These are phyloP conservation scores for Phytophthora capsici DNA, from an alignment of 352 stramenopile species.

Conservation along the genomic window DNA sequence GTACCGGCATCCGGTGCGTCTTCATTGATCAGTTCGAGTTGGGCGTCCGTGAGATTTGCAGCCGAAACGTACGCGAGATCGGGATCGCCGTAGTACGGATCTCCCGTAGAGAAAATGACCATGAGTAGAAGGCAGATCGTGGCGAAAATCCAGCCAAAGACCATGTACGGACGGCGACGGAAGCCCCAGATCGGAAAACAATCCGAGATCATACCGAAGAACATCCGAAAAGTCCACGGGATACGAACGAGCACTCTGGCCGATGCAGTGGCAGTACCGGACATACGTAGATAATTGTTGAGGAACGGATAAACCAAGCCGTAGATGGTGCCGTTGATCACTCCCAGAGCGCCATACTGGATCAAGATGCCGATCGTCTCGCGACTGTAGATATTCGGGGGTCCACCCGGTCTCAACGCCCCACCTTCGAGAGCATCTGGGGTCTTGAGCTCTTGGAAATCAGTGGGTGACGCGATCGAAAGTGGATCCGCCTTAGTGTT, in stretches of 20 bases:
- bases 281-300: conserved; percentile 48
- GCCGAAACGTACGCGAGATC: conserved; percentile 30
- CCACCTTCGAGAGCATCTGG: conserved; percentile 41
- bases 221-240: conserved; percentile 74
- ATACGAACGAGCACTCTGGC: conserved; percentile 50
- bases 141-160: conserved; percentile 60
- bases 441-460: conserved; percentile 43
- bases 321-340: conserved; percentile 58
- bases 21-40: conserved; percentile 46
- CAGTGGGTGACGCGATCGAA: conserved; percentile 17
- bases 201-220: conserved; percentile 84
- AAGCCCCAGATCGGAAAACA: conserved; percentile 82
- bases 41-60: conserved; percentile 39
- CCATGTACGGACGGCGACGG: conserved; percentile 80
- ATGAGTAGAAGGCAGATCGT: conserved; percentile 42
- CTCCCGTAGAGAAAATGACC: conserved; percentile 34
- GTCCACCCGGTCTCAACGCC: conserved; percentile 42
- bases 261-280: conserved; percentile 40
- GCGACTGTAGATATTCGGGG: conserved; percentile 43
- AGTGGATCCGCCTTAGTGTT: conserved; percentile 16
- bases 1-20: conserved; percentile 47
- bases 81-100: conserved; percentile 44
- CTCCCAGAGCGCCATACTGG: conserved; percentile 50
- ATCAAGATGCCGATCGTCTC: conserved; percentile 48
- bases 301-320: conserved; percentile 50